Evolutionary conservation across 2,329 filamentous ascomycete species (phyloP), one percentile per base, ranked within the genome.

Genomic region (Diaporthe helianthi): DNA sequence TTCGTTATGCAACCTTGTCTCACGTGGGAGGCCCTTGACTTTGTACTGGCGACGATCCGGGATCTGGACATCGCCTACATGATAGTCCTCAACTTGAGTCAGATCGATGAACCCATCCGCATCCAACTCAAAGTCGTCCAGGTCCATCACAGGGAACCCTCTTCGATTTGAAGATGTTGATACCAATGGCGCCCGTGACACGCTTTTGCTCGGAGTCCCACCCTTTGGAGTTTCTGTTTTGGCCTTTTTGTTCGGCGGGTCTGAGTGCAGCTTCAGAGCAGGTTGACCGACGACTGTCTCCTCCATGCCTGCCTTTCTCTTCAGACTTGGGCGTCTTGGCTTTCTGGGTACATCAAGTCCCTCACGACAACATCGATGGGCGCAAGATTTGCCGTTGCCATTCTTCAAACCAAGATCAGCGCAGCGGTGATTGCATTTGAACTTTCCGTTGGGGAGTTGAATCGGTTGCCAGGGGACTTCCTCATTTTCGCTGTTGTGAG

Each of bases 371-470:
- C 92, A 95, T 44, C 86, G 78, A 74, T 95, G 92, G 73, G 89
- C 92, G 78, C 92, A 94, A 41, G 68, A 72, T 41, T 79, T 80
- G 5, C 82, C 81, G 47, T 77, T 76, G 69, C 78, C 78, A 1
- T 80, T 80, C 26, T 74, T 74, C 26, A 63, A 36, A 1, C 75
- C 75, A 2, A 77, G 78, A 60, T 81, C 80, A n/a, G 76, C 75
- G 67, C 92, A 94, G 22, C 78, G 78, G 75, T 95, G 92, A 69
- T 91, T 91, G 79, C 92, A 95, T 44, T 85, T 85, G 88, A 90
- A 94, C 75, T 86, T 92, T 0, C 92, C 92, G 75, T 92, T 94
- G 0, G 83, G 78, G 71, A 94, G 84, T 73, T 84, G 85, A 1
- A 80, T 76, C 5, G 88, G 84, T 55, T 84, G 77, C 9, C 47